These are phyloP conservation scores for Apostasia ramifera DNA, from an alignment of 106 monocot species.

Conservation along the genomic window DNA sequence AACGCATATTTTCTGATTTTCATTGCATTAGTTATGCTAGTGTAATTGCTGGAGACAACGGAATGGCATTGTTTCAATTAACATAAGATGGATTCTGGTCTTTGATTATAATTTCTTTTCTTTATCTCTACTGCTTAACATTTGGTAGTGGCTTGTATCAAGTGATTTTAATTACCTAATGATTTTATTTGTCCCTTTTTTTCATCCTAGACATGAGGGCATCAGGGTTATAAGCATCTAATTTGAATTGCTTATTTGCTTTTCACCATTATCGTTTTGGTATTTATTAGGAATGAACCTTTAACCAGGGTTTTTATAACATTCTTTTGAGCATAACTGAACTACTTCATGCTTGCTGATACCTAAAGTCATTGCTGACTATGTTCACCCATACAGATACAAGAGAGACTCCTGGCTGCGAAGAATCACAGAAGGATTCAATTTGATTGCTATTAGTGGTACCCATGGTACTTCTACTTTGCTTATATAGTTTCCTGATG, in stretches of 20 bases:
- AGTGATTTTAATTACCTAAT: too few relatives aligned
- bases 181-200: too few relatives aligned
- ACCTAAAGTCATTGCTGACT: too few relatives aligned
- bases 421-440: slow-evolving; percentile 26
- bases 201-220: neutral
- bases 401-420: slow-evolving; percentile 38
- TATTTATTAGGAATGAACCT: neutral
- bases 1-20: too few relatives aligned
- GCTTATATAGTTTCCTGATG: neutral
- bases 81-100: too few relatives aligned
- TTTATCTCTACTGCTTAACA: too few relatives aligned
- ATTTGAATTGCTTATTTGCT: neutral
- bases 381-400: slow-evolving; percentile 20
- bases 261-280: neutral
- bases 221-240: neutral
- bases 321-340: slow-evolving; percentile 1
- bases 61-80: too few relatives aligned
- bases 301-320: neutral
- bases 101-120: too few relatives aligned
- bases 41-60: too few relatives aligned
- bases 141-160: too few relatives aligned
- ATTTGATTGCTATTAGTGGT: slow-evolving; percentile 39
- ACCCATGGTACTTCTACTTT: slow-evolving; percentile 28
- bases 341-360: neutral
- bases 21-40: too few relatives aligned